Evolutionary conservation across 768 basidiomycete species (phyloP).

Genomic region (Leccinum broughii): DNA sequence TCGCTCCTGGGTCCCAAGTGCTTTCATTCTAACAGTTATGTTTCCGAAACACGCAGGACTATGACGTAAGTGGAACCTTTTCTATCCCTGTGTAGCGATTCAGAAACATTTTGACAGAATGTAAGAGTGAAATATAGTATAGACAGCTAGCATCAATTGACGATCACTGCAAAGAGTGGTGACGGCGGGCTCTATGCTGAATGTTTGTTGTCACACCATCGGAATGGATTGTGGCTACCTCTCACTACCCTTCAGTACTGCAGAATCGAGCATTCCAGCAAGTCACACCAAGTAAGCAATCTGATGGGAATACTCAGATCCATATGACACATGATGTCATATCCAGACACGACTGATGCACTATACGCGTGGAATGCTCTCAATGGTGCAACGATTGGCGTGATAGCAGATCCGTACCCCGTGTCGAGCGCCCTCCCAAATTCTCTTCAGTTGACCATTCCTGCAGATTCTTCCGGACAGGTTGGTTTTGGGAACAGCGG

Average conservation of each 20-base stretch:
- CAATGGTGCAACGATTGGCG: conserved; percentile 43
- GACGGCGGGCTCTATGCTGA: conserved; percentile 67
- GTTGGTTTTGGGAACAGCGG: conserved; percentile 59
- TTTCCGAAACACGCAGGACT: conserved; percentile 42
- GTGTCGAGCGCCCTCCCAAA: conserved; percentile 61
- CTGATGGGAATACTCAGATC: neutral
- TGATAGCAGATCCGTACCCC: conserved; percentile 49
- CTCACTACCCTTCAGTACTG: conserved; percentile 40
- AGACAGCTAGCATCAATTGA: conserved; percentile 11
- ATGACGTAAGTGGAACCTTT: conserved; percentile 44
- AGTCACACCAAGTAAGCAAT: conserved; percentile 47
- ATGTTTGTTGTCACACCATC: conserved; percentile 33
- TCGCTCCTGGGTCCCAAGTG: neutral
- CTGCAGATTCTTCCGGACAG: conserved; percentile 38
- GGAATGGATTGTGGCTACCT: neutral
- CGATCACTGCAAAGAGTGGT: conserved; percentile 44
- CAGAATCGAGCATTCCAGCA: conserved; percentile 69
- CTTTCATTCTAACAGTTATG: neutral
- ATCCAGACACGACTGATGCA: conserved; percentile 45
- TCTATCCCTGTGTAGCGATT: neutral
- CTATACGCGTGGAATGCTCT: conserved; percentile 53
- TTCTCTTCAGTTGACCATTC: conserved; percentile 50
- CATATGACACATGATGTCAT: neutral
- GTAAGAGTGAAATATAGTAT: conserved; percentile 23
- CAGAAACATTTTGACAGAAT: conserved; percentile 26